phyloP scores from a whole-genome alignment of 371 early-diverging fungal species.

The Lichtheimia ramosa region DNA sequence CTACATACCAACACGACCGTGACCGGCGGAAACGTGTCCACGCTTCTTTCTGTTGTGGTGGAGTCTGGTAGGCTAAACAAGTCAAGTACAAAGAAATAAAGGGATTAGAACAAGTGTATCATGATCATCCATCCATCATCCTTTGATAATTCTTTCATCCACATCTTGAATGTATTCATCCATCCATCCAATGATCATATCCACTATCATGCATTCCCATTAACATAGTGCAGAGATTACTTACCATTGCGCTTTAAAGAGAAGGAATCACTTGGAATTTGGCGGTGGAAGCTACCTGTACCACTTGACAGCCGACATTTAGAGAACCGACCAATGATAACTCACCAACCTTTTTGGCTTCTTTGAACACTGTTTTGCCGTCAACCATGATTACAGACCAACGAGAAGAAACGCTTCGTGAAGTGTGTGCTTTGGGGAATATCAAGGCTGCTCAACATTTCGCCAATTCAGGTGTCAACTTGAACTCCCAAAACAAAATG shows the following conservation, averaged over 20 bases:
- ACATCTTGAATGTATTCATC: conserved; percentile 5
- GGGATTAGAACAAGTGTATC: background rate
- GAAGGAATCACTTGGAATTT: conserved; percentile 3
- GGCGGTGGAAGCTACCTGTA: too few species aligned
- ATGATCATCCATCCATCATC: background rate
- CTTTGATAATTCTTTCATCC: conserved; percentile 3
- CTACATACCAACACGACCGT: conserved; percentile 77
- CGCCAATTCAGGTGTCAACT: conserved; percentile 59
- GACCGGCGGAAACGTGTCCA: conserved; percentile 94
- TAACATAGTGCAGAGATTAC: conserved; percentile 7
- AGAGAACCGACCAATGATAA: too few species aligned
- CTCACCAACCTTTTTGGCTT: too few species aligned
- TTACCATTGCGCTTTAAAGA: conserved; percentile 35
- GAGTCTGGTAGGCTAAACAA: conserved; percentile 79
- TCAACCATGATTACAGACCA: conserved; percentile 47
- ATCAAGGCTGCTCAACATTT: conserved; percentile 63
- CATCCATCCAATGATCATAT: conserved; percentile 13
- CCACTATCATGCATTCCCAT: background rate
- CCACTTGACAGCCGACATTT: too few species aligned
- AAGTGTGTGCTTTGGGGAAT: conserved; percentile 78
- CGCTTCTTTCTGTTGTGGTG: conserved; percentile 88
- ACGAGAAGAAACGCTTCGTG: conserved; percentile 64
- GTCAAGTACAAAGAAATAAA: background rate
- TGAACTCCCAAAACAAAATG: conserved; percentile 65
- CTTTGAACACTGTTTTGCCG: background rate